Conservation (phyloP, 1,284 basidiomycete genomes). For the Cutaneotrichosporon sp. region DNA sequence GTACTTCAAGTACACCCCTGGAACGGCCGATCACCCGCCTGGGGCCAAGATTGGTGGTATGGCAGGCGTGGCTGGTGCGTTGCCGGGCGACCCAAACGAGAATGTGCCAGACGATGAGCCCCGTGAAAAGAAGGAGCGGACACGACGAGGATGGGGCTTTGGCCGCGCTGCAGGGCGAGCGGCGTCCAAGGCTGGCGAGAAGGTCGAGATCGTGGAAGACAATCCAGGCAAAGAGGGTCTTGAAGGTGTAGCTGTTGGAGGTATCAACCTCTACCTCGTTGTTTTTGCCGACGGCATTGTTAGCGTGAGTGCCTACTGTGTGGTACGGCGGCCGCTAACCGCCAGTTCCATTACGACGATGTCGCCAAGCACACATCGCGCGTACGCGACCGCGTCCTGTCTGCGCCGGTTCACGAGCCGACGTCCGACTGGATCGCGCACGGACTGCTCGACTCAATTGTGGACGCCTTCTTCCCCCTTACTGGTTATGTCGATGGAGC, state of each 20-base stretch:
- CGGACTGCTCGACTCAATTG: constrained; percentile 85
- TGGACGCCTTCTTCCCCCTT: constrained; percentile 89
- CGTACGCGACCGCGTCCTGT: constrained; percentile 64
- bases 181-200: constrained; percentile 37
- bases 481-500: constrained; percentile 78
- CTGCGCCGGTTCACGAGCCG: constrained; percentile 6
- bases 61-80: neutral
- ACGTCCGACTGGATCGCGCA: constrained; percentile 86
- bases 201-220: constrained; percentile 56
- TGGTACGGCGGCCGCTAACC: constrained; percentile 5
- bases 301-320: constrained; percentile 57
- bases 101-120: neutral
- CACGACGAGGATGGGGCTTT: constrained; percentile 38
- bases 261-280: constrained; percentile 76
- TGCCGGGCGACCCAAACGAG: no score
- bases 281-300: constrained; percentile 88
- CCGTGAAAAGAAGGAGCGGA: constrained; percentile 22
- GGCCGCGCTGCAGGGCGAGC: constrained; percentile 32
- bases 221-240: constrained; percentile 56
- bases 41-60: neutral
- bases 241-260: constrained; percentile 62
- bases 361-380: constrained; percentile 79
- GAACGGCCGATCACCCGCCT: constrained; percentile 14
- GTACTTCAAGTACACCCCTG: constrained; percentile 56
- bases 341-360: constrained; percentile 87